These are phyloP conservation scores for Chlorella sp. DNA, from an alignment of 139 green algal genomes.

Conservation along the genomic window DNA sequence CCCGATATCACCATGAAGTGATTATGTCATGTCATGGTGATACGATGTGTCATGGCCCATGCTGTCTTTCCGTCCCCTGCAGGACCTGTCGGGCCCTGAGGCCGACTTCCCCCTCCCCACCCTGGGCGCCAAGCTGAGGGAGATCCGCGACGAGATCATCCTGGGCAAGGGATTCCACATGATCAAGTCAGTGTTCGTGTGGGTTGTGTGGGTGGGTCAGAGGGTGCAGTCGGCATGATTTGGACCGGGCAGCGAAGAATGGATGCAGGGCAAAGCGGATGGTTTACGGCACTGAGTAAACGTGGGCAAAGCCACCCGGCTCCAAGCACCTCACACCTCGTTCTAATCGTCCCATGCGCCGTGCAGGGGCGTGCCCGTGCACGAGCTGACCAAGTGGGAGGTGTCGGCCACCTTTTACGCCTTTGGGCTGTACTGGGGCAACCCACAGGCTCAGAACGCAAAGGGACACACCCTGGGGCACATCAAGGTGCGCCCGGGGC, in stretches of 20 bases:
- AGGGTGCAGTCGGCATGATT: too few relatives aligned
- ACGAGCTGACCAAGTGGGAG: too few relatives aligned
- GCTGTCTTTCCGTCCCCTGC: neutral
- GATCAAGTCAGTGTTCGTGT: slow-evolving; percentile 8
- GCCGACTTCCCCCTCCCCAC: slow-evolving; percentile 27
- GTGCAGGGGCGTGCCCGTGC: too few relatives aligned
- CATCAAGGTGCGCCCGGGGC: slow-evolving; percentile 13
- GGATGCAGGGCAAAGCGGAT: too few relatives aligned
- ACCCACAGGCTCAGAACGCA: slow-evolving; percentile 13
- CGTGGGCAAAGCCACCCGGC: too few relatives aligned
- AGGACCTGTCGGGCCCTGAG: neutral
- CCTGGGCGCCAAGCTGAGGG: slow-evolving; percentile 23
- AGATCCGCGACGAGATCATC: slow-evolving; percentile 24
- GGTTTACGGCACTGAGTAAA: too few relatives aligned
- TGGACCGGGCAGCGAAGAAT: too few relatives aligned
- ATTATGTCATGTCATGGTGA: too few relatives aligned
- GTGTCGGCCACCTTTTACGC: slow-evolving; percentile 3
- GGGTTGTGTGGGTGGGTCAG: neutral
- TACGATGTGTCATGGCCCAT: too few relatives aligned
- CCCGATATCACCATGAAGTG: too few relatives aligned
- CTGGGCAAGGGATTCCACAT: slow-evolving; percentile 37
- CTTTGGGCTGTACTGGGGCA: slow-evolving; percentile 15
- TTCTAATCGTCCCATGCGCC: too few relatives aligned
- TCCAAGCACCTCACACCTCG: too few relatives aligned
- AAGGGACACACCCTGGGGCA: slow-evolving; percentile 15